Evolutionary conservation across 495 filamentous ascomycete genomes (phyloP).

Genomic region (Halenospora varia): DNA sequence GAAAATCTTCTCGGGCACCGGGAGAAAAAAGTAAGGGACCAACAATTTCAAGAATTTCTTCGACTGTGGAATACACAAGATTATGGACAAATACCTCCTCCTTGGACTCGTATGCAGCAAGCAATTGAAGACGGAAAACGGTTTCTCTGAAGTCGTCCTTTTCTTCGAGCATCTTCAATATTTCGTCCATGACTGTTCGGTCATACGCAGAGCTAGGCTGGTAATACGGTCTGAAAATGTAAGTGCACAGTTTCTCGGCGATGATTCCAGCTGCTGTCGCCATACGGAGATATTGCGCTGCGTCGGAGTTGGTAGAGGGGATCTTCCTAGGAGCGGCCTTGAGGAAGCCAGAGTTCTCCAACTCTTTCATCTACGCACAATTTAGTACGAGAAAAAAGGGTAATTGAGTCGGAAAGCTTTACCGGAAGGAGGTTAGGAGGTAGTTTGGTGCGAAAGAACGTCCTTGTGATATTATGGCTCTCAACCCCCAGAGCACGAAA

Average conservation of each 20-base stretch:
- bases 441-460: constrained; percentile 3
- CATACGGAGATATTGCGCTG: constrained; percentile 1
- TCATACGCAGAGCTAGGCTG: not conserved
- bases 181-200: constrained; percentile 3
- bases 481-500: not conserved
- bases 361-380: not conserved
- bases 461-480: constrained; percentile 4
- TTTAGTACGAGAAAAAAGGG: not conserved
- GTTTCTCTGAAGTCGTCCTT: not conserved
- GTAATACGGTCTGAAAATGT: constrained; percentile 7
- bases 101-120: not conserved
- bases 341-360: not conserved
- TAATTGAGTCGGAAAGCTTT: not conserved
- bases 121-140: constrained; percentile 8
- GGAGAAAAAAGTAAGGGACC: not conserved
- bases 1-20: not conserved
- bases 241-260: not conserved
- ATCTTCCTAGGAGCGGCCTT: constrained; percentile 3
- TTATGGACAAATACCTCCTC: not conserved
- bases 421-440: not conserved
- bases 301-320: not conserved
- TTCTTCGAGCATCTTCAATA: not conserved
- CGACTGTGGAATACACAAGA: not conserved
- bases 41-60: not conserved
- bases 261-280: constrained; percentile 1